Evolutionary conservation across 2,329 filamentous ascomycete genomes (phyloP).

Genomic region (Lecanicillium sp.): DNA sequence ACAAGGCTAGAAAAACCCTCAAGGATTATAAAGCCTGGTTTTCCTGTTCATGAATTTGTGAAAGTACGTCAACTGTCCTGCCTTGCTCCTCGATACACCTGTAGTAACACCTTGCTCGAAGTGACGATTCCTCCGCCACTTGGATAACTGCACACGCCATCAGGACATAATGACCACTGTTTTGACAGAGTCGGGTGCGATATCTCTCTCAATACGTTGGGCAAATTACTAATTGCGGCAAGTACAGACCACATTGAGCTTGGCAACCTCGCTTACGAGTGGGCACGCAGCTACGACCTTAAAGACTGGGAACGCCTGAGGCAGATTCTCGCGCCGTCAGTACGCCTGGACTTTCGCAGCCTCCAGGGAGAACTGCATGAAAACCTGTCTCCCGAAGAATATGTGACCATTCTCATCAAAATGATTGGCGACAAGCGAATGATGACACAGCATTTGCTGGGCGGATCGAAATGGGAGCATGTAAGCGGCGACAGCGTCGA

Average conservation of each 20-base stretch:
- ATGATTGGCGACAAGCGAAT: slow-evolving; percentile 55
- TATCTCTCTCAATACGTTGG: no score
- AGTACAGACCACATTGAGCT: slow-evolving; percentile 11
- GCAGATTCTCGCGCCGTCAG: slow-evolving; percentile 51
- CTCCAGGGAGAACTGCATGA: slow-evolving; percentile 10
- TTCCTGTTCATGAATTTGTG: no score
- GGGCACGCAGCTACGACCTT: slow-evolving; percentile 60
- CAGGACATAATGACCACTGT: no score
- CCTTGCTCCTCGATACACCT: no score
- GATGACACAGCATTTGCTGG: slow-evolving; percentile 59
- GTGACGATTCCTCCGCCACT: no score
- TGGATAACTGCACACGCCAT: no score
- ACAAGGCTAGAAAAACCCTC: no score
- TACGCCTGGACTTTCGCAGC: slow-evolving; percentile 4
- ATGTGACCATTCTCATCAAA: slow-evolving; percentile 26
- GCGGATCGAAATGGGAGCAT: slow-evolving; percentile 49
- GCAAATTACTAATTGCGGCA: no score
- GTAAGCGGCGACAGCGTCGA: slow-evolving; percentile 50
- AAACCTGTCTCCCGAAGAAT: slow-evolving; percentile 8
- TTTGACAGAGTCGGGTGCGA: no score
- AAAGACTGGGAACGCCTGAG: slow-evolving; percentile 56
- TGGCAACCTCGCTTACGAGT: slow-evolving; percentile 39
- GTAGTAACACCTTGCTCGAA: no score
- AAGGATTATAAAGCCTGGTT: no score
- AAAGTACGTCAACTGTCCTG: no score